Percentiles rank a stretch among this genome's conserved stretches.
These are phyloP conservation scores for Cicer arietinum DNA, from an alignment of 306 rosid species.

Conservation along the genomic window DNA sequence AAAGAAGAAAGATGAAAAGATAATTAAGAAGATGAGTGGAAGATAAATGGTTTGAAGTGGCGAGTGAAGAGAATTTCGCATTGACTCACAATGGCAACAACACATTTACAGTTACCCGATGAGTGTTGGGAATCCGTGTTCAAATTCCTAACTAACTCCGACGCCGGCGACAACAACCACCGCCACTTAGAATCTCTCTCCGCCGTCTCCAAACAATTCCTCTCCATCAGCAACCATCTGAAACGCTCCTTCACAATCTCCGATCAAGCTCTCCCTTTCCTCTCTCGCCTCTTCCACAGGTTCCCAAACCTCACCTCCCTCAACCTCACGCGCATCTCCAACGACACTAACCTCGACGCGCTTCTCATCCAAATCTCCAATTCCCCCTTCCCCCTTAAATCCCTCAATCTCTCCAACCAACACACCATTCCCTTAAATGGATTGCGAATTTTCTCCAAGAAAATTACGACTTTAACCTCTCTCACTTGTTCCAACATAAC, in stretches of 20 bases:
- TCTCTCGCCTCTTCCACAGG: slow-evolving; percentile 42
- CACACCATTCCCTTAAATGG: slow-evolving; percentile 47
- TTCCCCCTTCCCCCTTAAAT: slow-evolving; percentile 44
- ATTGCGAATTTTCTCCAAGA: slow-evolving; percentile 38
- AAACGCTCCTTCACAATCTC: slow-evolving; percentile 47
- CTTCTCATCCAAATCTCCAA: slow-evolving; percentile 50
- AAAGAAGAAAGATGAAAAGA: too few relatives aligned
- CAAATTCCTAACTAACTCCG: slow-evolving; percentile 16
- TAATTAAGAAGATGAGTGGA: too few relatives aligned
- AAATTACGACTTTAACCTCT: slow-evolving; percentile 39
- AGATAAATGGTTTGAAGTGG: too few relatives aligned
- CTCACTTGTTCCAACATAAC: slow-evolving; percentile 48
- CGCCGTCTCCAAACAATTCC: slow-evolving; percentile 60
- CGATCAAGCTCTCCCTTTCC: slow-evolving; percentile 33
- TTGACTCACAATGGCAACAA: not conserved
- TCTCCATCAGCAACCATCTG: slow-evolving; percentile 56
- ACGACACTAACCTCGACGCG: slow-evolving; percentile 37
- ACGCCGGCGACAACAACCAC: slow-evolving; percentile 13
- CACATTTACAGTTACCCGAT: slow-evolving; percentile 38
- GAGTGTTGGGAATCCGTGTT: slow-evolving; percentile 79
- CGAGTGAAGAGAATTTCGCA: too few relatives aligned
- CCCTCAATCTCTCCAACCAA: slow-evolving; percentile 54
- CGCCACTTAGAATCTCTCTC: slow-evolving; percentile 54
- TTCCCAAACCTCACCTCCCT: slow-evolving; percentile 53
- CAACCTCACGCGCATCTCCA: slow-evolving; percentile 43